Conservation (phyloP, 2,329 filamentous ascomycete species). For the Aureobasidium namibiae region DNA sequence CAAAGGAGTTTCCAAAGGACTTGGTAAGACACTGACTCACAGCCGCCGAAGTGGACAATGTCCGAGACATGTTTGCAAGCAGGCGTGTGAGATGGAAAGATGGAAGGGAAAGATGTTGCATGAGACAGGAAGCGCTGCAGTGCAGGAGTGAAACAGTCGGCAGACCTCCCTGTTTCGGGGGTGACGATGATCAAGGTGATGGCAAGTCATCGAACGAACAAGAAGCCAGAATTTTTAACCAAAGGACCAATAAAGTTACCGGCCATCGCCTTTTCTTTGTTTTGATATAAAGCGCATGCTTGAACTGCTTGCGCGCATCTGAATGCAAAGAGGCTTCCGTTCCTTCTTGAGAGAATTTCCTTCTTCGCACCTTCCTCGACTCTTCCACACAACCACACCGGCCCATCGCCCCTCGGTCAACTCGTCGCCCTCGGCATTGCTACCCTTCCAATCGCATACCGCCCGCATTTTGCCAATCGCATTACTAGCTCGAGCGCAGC, state of each 20-base stretch:
- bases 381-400: neutral
- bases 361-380: slow-evolving; percentile 6
- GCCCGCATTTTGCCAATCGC: neutral
- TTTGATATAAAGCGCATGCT: slow-evolving; percentile 8
- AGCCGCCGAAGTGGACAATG: too few species aligned
- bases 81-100: neutral
- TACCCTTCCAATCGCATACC: neutral
- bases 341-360: slow-evolving; percentile 13
- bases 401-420: neutral
- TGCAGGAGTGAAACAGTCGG: neutral
- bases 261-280: neutral
- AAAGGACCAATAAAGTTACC: neutral
- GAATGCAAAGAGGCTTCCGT: slow-evolving; percentile 15
- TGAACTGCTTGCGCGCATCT: slow-evolving; percentile 15
- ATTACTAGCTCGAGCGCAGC: neutral
- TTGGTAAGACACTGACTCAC: neutral
- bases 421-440: neutral
- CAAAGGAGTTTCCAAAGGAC: neutral
- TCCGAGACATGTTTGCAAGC: neutral
- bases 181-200: slow-evolving; percentile 11
- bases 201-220: slow-evolving; percentile 10
- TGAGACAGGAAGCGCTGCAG: neutral
- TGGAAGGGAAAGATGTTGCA: neutral
- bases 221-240: slow-evolving; percentile 6
- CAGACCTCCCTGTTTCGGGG: slow-evolving; percentile 1